Conservation (phyloP, 148 eudicot genomes). For the Linanthus parryae region DNA sequence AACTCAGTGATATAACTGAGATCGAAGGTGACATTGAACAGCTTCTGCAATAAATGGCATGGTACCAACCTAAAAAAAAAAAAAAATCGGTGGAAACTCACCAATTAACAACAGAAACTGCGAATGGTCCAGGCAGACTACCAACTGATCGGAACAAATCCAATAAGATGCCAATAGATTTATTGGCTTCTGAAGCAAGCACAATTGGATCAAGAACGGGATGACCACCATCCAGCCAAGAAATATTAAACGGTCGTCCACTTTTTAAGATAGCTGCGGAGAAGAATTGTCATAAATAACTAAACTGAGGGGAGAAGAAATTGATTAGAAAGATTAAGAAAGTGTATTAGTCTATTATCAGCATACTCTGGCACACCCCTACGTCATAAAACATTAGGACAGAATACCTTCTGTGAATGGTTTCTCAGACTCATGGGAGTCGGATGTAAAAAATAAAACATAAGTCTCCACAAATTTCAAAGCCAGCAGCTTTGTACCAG, state of each 20-base stretch:
- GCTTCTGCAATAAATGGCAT: too few species aligned
- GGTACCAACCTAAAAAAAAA: too few species aligned
- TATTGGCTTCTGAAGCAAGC: constrained; percentile 64
- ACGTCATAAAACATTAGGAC: background rate
- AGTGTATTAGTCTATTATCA: background rate
- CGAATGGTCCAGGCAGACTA: constrained; percentile 65
- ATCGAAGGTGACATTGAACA: too few species aligned
- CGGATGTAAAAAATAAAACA: constrained; percentile 59
- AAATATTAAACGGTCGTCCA: constrained; percentile 47
- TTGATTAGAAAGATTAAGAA: too few species aligned
- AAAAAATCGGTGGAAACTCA: constrained; percentile 30
- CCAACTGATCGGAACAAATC: constrained; percentile 55
- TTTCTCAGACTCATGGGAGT: constrained; percentile 38
- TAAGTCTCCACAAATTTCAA: constrained; percentile 74
- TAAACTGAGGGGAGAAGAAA: too few species aligned
- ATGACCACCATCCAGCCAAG: constrained; percentile 64
- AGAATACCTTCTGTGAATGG: constrained; percentile 49
- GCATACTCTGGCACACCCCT: background rate
- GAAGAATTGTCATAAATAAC: constrained; percentile 1
- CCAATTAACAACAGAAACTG: constrained; percentile 79
- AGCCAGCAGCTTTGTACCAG: constrained; percentile 66
- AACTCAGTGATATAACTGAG: too few species aligned
- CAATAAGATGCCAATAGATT: constrained; percentile 35
- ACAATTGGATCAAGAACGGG: constrained; percentile 59
- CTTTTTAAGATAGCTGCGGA: constrained; percentile 25